Conservation (phyloP, 2,329 filamentous ascomycete species). For the Scedosporium aurantiacum region DNA sequence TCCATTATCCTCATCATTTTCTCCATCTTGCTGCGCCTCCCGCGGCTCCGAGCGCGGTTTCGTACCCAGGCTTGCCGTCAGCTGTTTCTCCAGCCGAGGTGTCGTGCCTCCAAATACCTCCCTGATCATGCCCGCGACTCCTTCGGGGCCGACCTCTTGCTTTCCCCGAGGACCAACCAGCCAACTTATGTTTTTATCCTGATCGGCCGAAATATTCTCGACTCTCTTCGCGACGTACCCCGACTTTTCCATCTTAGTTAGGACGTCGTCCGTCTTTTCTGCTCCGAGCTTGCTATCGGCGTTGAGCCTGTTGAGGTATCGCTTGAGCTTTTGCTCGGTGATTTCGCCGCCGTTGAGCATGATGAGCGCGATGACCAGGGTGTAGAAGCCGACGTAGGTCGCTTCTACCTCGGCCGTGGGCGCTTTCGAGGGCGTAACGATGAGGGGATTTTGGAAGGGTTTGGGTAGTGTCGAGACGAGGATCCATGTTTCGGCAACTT, state of each 20-base stretch:
- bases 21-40: constrained; percentile 14
- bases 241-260: constrained; percentile 67
- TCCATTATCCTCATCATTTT: constrained; percentile 6
- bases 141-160: constrained; percentile 69
- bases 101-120: constrained; percentile 44
- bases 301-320: constrained; percentile 65
- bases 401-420: constrained; percentile 59
- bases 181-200: constrained; percentile 71
- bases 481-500: constrained; percentile 61
- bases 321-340: constrained; percentile 65
- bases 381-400: constrained; percentile 74
- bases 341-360: constrained; percentile 62
- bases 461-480: constrained; percentile 62
- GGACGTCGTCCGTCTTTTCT: constrained; percentile 63
- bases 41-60: constrained; percentile 14
- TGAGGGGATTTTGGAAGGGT: constrained; percentile 52
- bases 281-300: constrained; percentile 63
- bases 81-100: constrained; percentile 46
- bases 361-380: constrained; percentile 67
- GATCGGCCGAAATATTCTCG: constrained; percentile 50
- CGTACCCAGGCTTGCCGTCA: constrained; percentile 52
- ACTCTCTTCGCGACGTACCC: constrained; percentile 69
- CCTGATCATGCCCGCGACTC: constrained; percentile 60
- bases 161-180: constrained; percentile 76
- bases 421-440: constrained; percentile 57